Conservation (phyloP, 2,329 filamentous ascomycete genomes). For the Dothideomycetidae sp. region DNA sequence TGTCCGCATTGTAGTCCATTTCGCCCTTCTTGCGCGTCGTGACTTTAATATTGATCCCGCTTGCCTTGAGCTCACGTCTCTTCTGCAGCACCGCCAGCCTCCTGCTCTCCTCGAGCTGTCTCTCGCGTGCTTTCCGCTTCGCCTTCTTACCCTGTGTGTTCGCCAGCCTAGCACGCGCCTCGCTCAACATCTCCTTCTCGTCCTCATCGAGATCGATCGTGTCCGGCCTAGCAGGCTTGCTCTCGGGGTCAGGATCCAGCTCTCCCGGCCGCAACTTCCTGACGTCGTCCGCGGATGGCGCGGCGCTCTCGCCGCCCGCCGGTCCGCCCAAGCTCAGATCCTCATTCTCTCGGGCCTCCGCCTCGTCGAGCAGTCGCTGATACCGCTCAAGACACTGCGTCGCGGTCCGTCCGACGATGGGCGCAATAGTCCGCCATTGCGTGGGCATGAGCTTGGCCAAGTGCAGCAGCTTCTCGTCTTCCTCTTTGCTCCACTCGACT, state of each 20-base stretch:
- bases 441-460: conserved; percentile 97
- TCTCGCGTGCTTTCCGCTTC: conserved; percentile 89
- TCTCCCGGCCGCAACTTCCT: conserved; percentile 71
- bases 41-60: conserved; percentile 96
- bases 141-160: conserved; percentile 99
- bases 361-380: conserved; percentile 90
- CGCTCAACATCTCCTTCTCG: conserved; percentile 98
- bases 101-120: conserved; percentile 88
- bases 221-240: conserved; percentile 86
- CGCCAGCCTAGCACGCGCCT: conserved; percentile 86
- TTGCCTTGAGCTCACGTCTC: conserved; percentile 87
- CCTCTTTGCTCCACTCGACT: conserved; percentile 97
- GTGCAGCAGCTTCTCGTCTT: conserved; percentile 93
- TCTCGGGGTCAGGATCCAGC: conserved; percentile 92
- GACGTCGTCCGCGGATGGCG: conserved; percentile 86
- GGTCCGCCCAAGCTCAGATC: conserved; percentile 73
- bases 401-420: conserved; percentile 88
- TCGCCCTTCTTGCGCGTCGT: conserved; percentile 81
- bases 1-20: conserved; percentile 99
- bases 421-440: conserved; percentile 96
- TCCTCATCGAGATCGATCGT: conserved; percentile 98
- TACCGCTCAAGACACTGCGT: conserved; percentile 96
- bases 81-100: conserved; percentile 85
- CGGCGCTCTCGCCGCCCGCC: conserved; percentile 70
- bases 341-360: conserved; percentile 72